These are phyloP conservation scores for Naematelia encephala DNA, from an alignment of 768 basidiomycete genomes.

Conservation along the genomic window DNA sequence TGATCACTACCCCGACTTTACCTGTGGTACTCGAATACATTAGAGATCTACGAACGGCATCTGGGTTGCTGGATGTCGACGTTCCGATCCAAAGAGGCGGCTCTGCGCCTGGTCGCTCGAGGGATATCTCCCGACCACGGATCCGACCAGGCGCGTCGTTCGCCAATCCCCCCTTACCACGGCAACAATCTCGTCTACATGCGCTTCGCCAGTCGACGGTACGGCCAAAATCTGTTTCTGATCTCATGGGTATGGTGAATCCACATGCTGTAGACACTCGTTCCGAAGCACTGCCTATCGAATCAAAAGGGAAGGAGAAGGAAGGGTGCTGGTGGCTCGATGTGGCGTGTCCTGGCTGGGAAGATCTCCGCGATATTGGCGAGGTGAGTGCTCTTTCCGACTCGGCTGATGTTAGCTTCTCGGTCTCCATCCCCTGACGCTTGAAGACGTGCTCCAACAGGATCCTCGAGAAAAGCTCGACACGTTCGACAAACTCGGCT, in stretches of 20 bases:
- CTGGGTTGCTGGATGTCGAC: conserved; percentile 18
- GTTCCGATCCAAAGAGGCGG: conserved; percentile 16
- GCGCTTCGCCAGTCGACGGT: conserved; percentile 22
- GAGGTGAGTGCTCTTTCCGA: conserved; percentile 57
- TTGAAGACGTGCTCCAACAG: conserved; percentile 88
- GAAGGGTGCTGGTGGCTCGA: conserved; percentile 77
- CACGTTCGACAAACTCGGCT: conserved; percentile 78
- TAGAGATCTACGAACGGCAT: conserved; percentile 21
- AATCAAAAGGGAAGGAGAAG: conserved; percentile 13
- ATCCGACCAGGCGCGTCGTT: conserved; percentile 18
- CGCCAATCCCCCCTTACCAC: conserved; percentile 18
- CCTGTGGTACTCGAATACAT: conserved; percentile 35
- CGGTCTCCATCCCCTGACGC: conserved; percentile 83
- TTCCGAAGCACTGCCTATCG: neutral
- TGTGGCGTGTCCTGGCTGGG: conserved; percentile 79
- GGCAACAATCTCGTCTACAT: conserved; percentile 23
- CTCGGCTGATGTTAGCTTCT: conserved; percentile 58
- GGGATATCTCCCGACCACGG: conserved; percentile 6
- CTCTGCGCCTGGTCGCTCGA: conserved; percentile 19
- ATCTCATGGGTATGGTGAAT: conserved; percentile 38
- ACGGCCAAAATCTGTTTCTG: conserved; percentile 44
- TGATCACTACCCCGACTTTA: conserved; percentile 41
- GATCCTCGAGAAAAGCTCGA: conserved; percentile 91
- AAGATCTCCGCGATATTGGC: conserved; percentile 79
- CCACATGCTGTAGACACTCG: conserved; percentile 15